Conservation (phyloP, 2,329 filamentous ascomycete species). For the Aspergillus sergii region DNA sequence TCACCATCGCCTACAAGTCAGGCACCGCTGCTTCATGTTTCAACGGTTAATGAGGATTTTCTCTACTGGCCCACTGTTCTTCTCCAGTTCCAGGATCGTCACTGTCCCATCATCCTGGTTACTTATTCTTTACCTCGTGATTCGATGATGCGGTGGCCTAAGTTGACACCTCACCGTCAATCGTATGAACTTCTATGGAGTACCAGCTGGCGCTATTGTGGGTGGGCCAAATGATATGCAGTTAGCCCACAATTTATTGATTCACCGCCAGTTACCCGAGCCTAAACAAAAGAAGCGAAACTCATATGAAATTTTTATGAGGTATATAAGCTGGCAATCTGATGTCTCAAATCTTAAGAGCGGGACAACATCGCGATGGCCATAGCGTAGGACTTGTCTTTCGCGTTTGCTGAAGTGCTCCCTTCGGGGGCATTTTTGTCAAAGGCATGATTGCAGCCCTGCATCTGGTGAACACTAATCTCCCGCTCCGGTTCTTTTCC, state of each 20-base stretch:
- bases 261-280: constrained; percentile 5
- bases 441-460: constrained; percentile 42
- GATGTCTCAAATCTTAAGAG: not conserved
- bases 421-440: constrained; percentile 37
- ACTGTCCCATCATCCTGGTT: not conserved
- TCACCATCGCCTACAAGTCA: constrained; percentile 20
- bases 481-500: constrained; percentile 21
- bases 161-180: not conserved
- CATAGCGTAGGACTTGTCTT: constrained; percentile 38
- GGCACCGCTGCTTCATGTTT: constrained; percentile 19
- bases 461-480: constrained; percentile 36
- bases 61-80: constrained; percentile 12
- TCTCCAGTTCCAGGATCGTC: constrained; percentile 2
- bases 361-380: constrained; percentile 33
- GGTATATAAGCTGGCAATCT: not conserved
- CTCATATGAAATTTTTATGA: not conserved
- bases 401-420: constrained; percentile 30
- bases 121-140: not conserved
- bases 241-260: not conserved
- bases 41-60: constrained; percentile 9
- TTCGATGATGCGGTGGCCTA: constrained; percentile 2
- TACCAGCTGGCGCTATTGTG: not conserved
- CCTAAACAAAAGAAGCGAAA: not conserved
- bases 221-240: constrained; percentile 1
- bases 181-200: not conserved